A percentile compares a stretch with the other conserved stretches of the same genome.
These are phyloP conservation scores for Salix brachista DNA, from an alignment of 345 rosid species.

Conservation along the genomic window DNA sequence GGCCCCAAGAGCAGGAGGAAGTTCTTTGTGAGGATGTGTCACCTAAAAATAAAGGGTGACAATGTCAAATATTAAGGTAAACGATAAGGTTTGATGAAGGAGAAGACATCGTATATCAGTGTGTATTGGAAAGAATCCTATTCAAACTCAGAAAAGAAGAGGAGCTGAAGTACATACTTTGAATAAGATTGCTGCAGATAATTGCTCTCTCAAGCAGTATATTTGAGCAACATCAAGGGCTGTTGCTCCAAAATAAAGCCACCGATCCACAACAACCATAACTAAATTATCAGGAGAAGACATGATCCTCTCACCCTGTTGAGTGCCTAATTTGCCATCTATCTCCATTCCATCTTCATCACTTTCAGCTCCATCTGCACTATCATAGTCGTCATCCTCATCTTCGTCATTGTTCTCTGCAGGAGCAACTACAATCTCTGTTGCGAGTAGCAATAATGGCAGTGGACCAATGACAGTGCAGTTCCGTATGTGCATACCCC, in stretches of 20 bases:
- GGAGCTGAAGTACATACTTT: constrained; percentile 38
- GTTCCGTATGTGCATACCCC: constrained; percentile 66
- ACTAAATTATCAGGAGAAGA: constrained; percentile 75
- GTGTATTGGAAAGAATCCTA: background rate
- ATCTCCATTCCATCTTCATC: constrained; percentile 47
- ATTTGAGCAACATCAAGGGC: constrained; percentile 87
- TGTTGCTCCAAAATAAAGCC: constrained; percentile 68
- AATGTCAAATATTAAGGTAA: background rate
- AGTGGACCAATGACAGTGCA: constrained; percentile 70
- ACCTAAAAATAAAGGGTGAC: constrained; percentile 43
- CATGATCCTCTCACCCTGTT: constrained; percentile 45
- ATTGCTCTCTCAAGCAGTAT: constrained; percentile 79
- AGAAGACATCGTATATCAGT: background rate
- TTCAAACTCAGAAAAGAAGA: background rate
- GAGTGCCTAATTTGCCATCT: constrained; percentile 25
- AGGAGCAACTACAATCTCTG: constrained; percentile 82
- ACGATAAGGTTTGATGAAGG: background rate
- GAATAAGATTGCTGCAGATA: constrained; percentile 65
- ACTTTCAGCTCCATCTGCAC: constrained; percentile 36
- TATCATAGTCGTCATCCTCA: constrained; percentile 39
- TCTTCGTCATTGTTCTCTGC: constrained; percentile 16
- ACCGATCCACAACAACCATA: constrained; percentile 61
- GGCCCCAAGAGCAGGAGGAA: constrained; percentile 68
- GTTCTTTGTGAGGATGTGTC: constrained; percentile 44
- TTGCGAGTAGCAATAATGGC: constrained; percentile 62